A percentile compares a stretch with the other conserved stretches of the same genome.
phyloP scores from a whole-genome alignment of 441 rosid genomes.

The Populus hybrid region DNA sequence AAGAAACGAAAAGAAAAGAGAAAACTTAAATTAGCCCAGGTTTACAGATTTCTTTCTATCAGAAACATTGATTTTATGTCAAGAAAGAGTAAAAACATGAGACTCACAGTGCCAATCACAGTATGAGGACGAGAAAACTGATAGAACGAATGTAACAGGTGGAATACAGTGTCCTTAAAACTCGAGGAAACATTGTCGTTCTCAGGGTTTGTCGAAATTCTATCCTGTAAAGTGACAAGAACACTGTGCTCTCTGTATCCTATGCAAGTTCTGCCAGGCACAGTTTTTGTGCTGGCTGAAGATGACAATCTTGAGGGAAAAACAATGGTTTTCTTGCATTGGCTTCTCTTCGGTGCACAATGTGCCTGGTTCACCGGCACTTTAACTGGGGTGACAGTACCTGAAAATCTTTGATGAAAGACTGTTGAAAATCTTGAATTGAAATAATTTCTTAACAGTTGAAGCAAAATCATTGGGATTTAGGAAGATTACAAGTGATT shows the following conservation, averaged over 20 bases:
- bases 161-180: not conserved
- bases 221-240: slow-evolving; percentile 5
- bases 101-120: slow-evolving; percentile 34
- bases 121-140: slow-evolving; percentile 39
- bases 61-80: not conserved
- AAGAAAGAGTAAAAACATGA: not conserved
- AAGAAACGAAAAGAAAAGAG: too few relatives aligned
- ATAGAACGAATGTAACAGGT: slow-evolving; percentile 19
- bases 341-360: not conserved
- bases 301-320: not conserved
- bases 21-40: not conserved
- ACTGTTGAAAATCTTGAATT: not conserved
- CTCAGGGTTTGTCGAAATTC: slow-evolving; percentile 4
- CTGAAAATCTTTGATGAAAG: slow-evolving; percentile 3
- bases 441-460: not conserved
- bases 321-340: not conserved
- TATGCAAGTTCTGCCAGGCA: not conserved
- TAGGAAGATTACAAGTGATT: not conserved
- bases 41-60: not conserved
- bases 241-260: not conserved
- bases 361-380: not conserved
- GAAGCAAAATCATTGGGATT: not conserved
- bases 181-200: not conserved
- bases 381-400: not conserved
- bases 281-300: not conserved